phyloP scores from a whole-genome alignment of 768 basidiomycete genomes.

The Suillus weaverae region DNA sequence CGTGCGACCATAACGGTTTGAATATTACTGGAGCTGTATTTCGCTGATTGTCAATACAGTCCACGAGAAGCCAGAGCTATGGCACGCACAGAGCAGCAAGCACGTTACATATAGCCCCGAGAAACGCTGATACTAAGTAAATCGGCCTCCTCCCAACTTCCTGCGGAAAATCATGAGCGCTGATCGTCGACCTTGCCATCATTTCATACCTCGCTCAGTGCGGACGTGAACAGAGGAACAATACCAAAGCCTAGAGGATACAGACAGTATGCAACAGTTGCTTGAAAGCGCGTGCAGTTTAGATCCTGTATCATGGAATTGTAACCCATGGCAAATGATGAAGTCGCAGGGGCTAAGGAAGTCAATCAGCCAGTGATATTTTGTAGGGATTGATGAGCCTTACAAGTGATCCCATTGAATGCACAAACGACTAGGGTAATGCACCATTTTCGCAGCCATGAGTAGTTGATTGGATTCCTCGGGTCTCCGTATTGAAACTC shows the following conservation, averaged over 20 bases:
- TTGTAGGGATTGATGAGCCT: neutral
- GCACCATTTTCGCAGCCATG: slow-evolving; percentile 40
- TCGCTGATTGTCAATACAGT: neutral
- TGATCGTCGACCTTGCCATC: neutral
- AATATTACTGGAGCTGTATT: slow-evolving; percentile 40
- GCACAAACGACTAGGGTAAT: slow-evolving; percentile 33
- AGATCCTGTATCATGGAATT: slow-evolving; percentile 51
- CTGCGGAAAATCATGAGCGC: neutral
- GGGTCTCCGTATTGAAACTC: slow-evolving; percentile 38
- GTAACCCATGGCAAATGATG: slow-evolving; percentile 55
- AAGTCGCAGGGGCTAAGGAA: slow-evolving; percentile 47
- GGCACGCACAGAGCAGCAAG: slow-evolving; percentile 29
- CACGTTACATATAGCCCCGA: slow-evolving; percentile 44
- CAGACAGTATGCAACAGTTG: slow-evolving; percentile 48
- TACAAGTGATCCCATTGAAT: slow-evolving; percentile 30
- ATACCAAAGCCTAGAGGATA: slow-evolving; percentile 63
- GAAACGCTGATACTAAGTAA: slow-evolving; percentile 50
- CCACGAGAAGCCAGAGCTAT: neutral
- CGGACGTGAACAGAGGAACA: slow-evolving; percentile 61
- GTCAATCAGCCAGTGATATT: neutral
- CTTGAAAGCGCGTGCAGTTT: slow-evolving; percentile 44
- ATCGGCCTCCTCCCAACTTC: slow-evolving; percentile 66
- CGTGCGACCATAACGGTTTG: slow-evolving; percentile 60
- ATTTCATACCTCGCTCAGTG: slow-evolving; percentile 58
- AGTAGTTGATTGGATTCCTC: slow-evolving; percentile 40